Base-by-base conservation (phyloP, 768 basidiomycete species). In the Serendipita sp. region DNA sequence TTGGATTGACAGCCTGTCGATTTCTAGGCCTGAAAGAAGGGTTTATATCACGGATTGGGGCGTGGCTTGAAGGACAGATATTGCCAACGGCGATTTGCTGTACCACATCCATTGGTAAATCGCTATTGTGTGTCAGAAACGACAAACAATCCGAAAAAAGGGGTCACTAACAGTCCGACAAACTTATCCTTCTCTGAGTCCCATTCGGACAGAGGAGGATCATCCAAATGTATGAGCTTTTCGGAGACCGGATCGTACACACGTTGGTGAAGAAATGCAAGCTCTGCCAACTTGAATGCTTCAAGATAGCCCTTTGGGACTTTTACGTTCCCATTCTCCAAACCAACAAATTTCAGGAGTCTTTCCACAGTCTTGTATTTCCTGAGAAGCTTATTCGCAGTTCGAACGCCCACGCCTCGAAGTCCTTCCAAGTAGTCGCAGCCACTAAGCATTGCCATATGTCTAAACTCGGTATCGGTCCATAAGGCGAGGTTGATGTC, bases 351-450 rank as follows among this genome's bases (percentile, higher is more conserved):
- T 67, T 83, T 83, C 34, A 98, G 77, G 41, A 86, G 88, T 71
- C 88, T 89, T 70, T 93, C 91, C 5, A 85, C 83, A 1, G 88
- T 90, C 73, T 87, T 89, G 80, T 89, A 83, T 72, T 89, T 91
- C 70, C 86, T 78, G 68, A 99, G 75, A 44, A 97, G 76, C 18
- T 78, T 74, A 76, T 86, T 89, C 3, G 96, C 93, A 11, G 91
- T 98, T 79, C 96, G 98, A 71, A 99, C 75, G 4, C 96, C 96
- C 45, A 99, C 78, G 1, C 95, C 95, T 28, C 82, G 83, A 60
- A 99, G 90, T 69, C 89, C 94, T 7, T 89, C 82, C 23, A 98
- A 79, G 74, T 95, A 95, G 72, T 95, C 92, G 72, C 92, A 95
- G 15, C 92, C 92, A 67, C 88, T 89, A 64, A 95, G 77, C 72